These are phyloP conservation scores for Pythium aphanidermatum DNA, from an alignment of 352 stramenopile genomes.

Conservation along the genomic window DNA sequence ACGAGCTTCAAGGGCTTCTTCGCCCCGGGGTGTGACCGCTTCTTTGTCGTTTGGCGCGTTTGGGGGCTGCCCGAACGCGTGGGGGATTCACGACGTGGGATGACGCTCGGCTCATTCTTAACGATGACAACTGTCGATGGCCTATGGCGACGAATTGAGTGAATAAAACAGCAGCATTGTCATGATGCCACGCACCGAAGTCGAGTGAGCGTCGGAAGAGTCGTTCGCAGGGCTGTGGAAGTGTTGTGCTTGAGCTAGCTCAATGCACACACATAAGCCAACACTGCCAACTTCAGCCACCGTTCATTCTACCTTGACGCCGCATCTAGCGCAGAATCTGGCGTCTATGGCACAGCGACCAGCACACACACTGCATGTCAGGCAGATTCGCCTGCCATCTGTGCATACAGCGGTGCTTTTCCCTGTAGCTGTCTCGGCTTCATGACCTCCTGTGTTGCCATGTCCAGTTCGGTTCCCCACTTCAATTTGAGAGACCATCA, in stretches of 20 bases:
- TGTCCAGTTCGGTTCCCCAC: neutral
- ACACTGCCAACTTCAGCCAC: no score
- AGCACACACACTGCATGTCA: conserved; percentile 2
- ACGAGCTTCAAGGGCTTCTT: no score
- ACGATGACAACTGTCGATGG: no score
- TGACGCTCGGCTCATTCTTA: no score
- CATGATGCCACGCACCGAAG: neutral
- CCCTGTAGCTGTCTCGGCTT: neutral
- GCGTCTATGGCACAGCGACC: conserved; percentile 8
- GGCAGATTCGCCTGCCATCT: no score
- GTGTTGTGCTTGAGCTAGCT: neutral
- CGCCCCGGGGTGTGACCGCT: no score
- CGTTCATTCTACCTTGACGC: conserved; percentile 18
- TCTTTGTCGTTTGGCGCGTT: no score
- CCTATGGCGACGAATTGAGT: no score
- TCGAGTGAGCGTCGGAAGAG: conserved; percentile 9
- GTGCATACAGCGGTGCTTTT: neutral
- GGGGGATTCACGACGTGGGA: no score
- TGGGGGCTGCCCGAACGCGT: no score
- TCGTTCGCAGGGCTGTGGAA: conserved; percentile 6
- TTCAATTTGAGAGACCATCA: conserved; percentile 15
- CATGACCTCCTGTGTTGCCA: no score
- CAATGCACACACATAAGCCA: no score
- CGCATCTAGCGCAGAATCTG: conserved; percentile 17
- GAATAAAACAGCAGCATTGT: neutral